Base-by-base conservation (phyloP, 768 basidiomycete species). In the Paxillus ammoniavirescens region DNA sequence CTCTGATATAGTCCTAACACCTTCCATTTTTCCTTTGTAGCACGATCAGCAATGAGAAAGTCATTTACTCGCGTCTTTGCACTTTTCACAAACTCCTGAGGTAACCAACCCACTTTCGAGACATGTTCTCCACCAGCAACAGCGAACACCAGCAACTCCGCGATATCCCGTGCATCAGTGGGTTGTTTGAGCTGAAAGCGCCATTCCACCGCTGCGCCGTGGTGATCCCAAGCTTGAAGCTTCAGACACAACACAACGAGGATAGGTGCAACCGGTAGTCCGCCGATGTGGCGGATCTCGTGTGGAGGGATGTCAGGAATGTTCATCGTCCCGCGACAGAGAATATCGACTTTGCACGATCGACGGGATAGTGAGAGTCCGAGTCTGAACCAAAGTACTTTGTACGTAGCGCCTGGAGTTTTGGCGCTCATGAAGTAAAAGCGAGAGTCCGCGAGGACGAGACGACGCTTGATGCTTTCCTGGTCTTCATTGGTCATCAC, bases 191-290 rank as follows among this genome's bases (percentile, higher is more conserved):
- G 55, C 38, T 56, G 65, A 58, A 76, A 67, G 50, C 75, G 63
- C 9, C 30, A 10, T 42, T 72, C 65, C 3, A 23, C 12, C 26
- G 74, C 70, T 4, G 50, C 59, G 5, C 68, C 58, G 54, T 77
- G 76, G 55, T 77, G 73, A 35, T 61, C 55, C 78, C 78, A 78
- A 2, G 69, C 76, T 42, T 72, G 66, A 8, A 79, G 57, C 53
- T 78, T 79, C 44, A 77, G 56, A 14, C 77, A 61, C 4, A 78
- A 63, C 12, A 78, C 59, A 5, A 67, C 61, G 4, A 75, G 55
- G 46, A 77, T 68, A 0, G 76, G 77, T 54, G 72, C 63, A 1
- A 77, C 59, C 0, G 76, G 78, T 21, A 78, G 59, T 46, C 21
- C 53, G 30, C 13, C 14, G 15, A 49, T 33, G 61, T 12, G 49